These are phyloP conservation scores for Microbotryum silenes-acaulis DNA, from an alignment of 1,284 basidiomycete species.

Conservation along the genomic window DNA sequence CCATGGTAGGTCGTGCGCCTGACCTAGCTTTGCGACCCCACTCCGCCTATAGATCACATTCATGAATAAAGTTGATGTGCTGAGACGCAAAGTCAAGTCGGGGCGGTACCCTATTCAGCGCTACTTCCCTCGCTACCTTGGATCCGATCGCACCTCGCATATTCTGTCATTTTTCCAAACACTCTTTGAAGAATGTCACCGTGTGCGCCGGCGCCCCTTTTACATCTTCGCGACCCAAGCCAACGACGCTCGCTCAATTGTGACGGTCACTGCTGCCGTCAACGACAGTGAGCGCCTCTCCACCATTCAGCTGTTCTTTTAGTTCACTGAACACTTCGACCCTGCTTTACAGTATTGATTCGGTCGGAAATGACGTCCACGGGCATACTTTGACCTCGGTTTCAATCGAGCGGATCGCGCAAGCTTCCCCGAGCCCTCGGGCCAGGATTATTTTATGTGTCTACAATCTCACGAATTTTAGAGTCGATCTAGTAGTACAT, in stretches of 20 bases:
- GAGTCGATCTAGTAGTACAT: too few species aligned
- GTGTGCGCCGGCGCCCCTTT: background rate
- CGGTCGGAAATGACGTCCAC: conserved; percentile 1
- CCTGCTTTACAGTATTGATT: conserved; percentile 7
- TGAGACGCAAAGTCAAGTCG: conserved; percentile 2
- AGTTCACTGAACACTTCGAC: background rate
- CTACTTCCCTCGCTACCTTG: conserved; percentile 3
- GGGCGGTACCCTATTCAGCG: conserved; percentile 2
- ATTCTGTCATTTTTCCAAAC: conserved; percentile 2
- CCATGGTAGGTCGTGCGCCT: too few species aligned
- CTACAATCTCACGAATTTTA: too few species aligned
- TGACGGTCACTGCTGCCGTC: conserved; percentile 4
- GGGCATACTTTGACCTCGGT: background rate
- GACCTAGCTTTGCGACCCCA: too few species aligned
- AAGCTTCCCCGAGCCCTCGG: too few species aligned
- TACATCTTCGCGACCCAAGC: conserved; percentile 12
- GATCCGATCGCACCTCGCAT: background rate
- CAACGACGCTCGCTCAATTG: background rate
- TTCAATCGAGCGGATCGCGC: too few species aligned
- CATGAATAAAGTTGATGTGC: conserved; percentile 8
- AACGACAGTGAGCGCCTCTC: conserved; percentile 1
- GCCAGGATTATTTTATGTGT: too few species aligned
- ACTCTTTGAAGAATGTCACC: conserved; percentile 1
- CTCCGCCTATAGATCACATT: conserved; percentile 1
- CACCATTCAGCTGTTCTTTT: background rate